Evolutionary conservation across 1,139 yeast genomes (phyloP).

Genomic region (Blastobotrys illinoisensis): DNA sequence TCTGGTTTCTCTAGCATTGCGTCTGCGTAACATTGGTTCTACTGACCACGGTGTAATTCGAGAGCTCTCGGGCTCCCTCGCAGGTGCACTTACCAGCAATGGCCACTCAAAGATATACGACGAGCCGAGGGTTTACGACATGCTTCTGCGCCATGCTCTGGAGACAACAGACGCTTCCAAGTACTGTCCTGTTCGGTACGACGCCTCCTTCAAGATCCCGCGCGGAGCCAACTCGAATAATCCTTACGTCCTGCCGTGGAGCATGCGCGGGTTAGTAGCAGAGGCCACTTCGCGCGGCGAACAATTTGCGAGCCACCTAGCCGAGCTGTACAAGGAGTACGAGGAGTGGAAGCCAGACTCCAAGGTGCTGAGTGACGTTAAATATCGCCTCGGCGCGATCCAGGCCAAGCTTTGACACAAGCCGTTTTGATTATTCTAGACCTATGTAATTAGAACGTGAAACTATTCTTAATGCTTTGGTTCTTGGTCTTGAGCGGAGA

Average conservation of each 20-base stretch:
- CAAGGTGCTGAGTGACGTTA: conserved; percentile 72
- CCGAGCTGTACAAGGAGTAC: conserved; percentile 60
- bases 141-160: conserved; percentile 68
- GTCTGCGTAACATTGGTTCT: conserved; percentile 34
- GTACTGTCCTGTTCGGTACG: conserved; percentile 22
- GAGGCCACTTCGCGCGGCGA: conserved; percentile 37
- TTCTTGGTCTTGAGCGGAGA: conserved; percentile 20
- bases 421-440: background rate
- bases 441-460: conserved; percentile 12
- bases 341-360: conserved; percentile 83
- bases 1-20: conserved; percentile 42
- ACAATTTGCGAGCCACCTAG: conserved; percentile 48
- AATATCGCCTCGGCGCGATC: conserved; percentile 71
- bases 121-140: conserved; percentile 76
- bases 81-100: conserved; percentile 90
- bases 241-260: conserved; percentile 90
- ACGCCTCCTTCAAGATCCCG: conserved; percentile 28
- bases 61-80: conserved; percentile 75
- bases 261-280: conserved; percentile 73
- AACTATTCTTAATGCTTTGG: conserved; percentile 14
- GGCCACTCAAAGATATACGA: conserved; percentile 90
- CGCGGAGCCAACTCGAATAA: conserved; percentile 45
- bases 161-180: conserved; percentile 51
- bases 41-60: conserved; percentile 47
- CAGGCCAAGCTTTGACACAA: conserved; percentile 23